phyloP scores from a whole-genome alignment of 2,329 filamentous ascomycete species.

The Lasiodiplodia theobromae region DNA sequence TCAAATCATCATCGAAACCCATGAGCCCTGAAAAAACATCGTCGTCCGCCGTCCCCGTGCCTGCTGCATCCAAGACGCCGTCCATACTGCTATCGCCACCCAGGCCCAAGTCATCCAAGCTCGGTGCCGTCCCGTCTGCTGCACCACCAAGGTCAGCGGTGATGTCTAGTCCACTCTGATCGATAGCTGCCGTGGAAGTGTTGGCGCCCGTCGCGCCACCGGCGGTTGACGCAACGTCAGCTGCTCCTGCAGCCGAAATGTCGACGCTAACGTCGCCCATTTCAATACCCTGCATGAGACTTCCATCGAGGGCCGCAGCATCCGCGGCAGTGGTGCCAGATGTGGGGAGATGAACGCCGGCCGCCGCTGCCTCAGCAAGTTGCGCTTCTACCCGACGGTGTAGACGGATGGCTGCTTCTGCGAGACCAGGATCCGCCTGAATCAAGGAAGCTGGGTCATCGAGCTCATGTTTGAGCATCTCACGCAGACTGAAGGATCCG shows the following conservation, averaged over 20 bases:
- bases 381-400: conserved; percentile 72
- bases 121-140: conserved; percentile 3
- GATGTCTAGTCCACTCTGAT: conserved; percentile 2
- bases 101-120: conserved; percentile 15
- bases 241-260: conserved; percentile 20
- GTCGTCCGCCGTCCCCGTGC: conserved; percentile 18
- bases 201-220: neutral
- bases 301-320: conserved; percentile 17
- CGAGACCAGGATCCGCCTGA: conserved; percentile 62
- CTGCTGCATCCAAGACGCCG: conserved; percentile 21
- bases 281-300: conserved; percentile 28
- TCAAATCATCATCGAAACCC: conserved; percentile 28
- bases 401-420: conserved; percentile 69
- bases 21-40: conserved; percentile 27
- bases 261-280: conserved; percentile 24
- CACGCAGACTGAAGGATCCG: conserved; percentile 60
- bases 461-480: conserved; percentile 65
- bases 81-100: conserved; percentile 24
- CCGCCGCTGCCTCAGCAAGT: conserved; percentile 45
- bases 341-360: conserved; percentile 10
- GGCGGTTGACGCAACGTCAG: neutral
- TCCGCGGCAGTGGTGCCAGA: conserved; percentile 13
- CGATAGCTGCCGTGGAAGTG: conserved; percentile 5
- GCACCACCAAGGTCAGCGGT: conserved; percentile 9
- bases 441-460: conserved; percentile 65